Conservation (phyloP, 257 asterid species). For the Leonotis leonurus region DNA sequence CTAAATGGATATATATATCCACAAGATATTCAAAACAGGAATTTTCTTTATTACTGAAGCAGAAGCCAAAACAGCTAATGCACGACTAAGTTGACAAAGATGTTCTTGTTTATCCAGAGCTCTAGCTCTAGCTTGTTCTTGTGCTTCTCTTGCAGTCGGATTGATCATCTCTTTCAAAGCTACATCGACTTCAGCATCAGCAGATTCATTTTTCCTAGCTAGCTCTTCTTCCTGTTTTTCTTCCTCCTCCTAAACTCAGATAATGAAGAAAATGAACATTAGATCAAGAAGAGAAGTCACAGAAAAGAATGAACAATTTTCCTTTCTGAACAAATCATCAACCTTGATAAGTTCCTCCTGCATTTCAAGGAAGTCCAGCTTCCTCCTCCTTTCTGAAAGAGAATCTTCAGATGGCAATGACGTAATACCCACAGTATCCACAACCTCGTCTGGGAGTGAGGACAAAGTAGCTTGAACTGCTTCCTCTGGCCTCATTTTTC, state of each 20-base stretch:
- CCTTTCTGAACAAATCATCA: slow-evolving; percentile 17
- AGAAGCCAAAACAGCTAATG: slow-evolving; percentile 85
- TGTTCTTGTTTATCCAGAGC: slow-evolving; percentile 72
- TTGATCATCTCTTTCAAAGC: slow-evolving; percentile 62
- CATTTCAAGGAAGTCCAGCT: slow-evolving; percentile 81
- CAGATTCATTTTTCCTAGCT: slow-evolving; percentile 39
- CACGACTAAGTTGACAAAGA: slow-evolving; percentile 82
- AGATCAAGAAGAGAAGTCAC: slow-evolving; percentile 10
- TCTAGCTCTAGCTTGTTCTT: slow-evolving; percentile 64
- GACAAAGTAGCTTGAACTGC: slow-evolving; percentile 76
- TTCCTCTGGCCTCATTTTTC: slow-evolving; percentile 76
- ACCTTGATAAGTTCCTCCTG: slow-evolving; percentile 93
- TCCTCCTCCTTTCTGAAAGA: slow-evolving; percentile 83
- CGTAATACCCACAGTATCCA: slow-evolving; percentile 70
- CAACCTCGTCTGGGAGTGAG: slow-evolving; percentile 94
- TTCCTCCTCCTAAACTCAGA: slow-evolving; percentile 64
- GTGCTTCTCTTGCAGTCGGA: slow-evolving; percentile 68
- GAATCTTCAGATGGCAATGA: slow-evolving; percentile 87
- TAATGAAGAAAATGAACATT: neutral
- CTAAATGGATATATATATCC: neutral
- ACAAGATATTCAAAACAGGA: slow-evolving; percentile 16
- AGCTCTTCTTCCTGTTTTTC: slow-evolving; percentile 52
- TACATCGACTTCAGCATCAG: slow-evolving; percentile 43
- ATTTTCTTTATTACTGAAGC: slow-evolving; percentile 54
- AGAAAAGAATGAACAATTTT: too few species aligned